Conservation (phyloP, 257 asterid species). For the Fraxinus excelsior region DNA sequence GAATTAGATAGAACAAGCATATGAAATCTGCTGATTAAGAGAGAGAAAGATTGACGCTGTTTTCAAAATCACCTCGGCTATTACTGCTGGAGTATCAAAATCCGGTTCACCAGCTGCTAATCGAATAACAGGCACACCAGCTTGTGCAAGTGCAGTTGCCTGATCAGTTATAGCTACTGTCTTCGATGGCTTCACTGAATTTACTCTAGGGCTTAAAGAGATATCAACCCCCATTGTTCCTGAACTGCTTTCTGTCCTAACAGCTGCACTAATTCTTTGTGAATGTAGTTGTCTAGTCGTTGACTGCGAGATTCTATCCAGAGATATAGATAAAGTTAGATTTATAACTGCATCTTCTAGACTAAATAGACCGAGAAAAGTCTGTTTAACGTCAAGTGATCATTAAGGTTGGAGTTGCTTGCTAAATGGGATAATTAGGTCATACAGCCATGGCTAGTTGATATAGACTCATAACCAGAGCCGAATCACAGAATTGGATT, state of each 20-base stretch:
- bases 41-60: not conserved
- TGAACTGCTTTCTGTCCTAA: conserved; percentile 39
- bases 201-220: conserved; percentile 80
- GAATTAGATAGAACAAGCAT: not conserved
- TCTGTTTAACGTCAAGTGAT: not conserved
- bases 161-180: conserved; percentile 91
- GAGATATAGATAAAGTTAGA: conserved; percentile 18
- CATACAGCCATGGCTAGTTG: not conserved
- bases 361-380: not conserved
- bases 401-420: not conserved
- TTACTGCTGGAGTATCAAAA: conserved; percentile 83
- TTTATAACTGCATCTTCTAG: not conserved
- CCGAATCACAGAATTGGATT: not conserved
- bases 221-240: conserved; percentile 60
- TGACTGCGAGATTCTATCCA: conserved; percentile 37
- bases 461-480: not conserved
- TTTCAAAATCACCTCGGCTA: conserved; percentile 64
- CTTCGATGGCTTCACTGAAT: conserved; percentile 89
- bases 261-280: conserved; percentile 34
- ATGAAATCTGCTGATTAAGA: not conserved
- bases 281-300: conserved; percentile 30
- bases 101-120: conserved; percentile 98
- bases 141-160: conserved; percentile 86
- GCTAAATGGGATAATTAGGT: not conserved
- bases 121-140: conserved; percentile 94